These are phyloP conservation scores for Camelina sativa DNA, from an alignment of 345 rosid species.

Conservation along the genomic window DNA sequence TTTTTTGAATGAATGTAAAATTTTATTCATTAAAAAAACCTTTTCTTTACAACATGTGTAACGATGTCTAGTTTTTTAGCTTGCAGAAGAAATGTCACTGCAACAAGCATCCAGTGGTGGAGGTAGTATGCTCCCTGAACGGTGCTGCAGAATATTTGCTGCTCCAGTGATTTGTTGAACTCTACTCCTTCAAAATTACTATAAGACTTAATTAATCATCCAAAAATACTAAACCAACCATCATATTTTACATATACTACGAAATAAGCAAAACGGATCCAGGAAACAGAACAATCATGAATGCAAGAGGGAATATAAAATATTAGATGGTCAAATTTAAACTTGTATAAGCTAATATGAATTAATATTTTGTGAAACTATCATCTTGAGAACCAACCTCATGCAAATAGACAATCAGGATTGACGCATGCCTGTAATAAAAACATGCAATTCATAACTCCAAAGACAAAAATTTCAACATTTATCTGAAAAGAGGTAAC, in stretches of 20 bases:
- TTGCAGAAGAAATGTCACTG: conserved; percentile 54
- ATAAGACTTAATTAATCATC: conserved; percentile 42
- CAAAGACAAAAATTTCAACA: background rate
- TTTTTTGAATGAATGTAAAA: too few species aligned
- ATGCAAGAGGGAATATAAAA: background rate
- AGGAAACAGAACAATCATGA: conserved; percentile 5
- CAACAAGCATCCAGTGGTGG: conserved; percentile 68
- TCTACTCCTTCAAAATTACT: conserved; percentile 63
- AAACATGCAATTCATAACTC: conserved; percentile 34
- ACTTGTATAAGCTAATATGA: conserved; percentile 68
- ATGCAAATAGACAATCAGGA: conserved; percentile 80
- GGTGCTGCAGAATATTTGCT: conserved; percentile 54
- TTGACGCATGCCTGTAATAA: conserved; percentile 64
- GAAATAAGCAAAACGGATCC: conserved; percentile 16
- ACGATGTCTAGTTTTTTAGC: too few species aligned
- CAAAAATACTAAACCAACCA: conserved; percentile 37
- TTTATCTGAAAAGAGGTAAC: conserved; percentile 14
- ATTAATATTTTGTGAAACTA: conserved; percentile 77
- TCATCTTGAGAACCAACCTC: conserved; percentile 76
- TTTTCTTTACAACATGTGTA: too few species aligned
- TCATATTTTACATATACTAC: conserved; percentile 21
- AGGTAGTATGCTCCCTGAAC: conserved; percentile 75
- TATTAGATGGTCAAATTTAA: conserved; percentile 9
- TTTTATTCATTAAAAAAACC: too few species aligned
- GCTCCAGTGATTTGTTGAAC: conserved; percentile 79